A percentile compares a stretch with the other conserved stretches of the same genome.
Conservation (phyloP, 768 basidiomycete genomes). For the Suillus alpinus region DNA sequence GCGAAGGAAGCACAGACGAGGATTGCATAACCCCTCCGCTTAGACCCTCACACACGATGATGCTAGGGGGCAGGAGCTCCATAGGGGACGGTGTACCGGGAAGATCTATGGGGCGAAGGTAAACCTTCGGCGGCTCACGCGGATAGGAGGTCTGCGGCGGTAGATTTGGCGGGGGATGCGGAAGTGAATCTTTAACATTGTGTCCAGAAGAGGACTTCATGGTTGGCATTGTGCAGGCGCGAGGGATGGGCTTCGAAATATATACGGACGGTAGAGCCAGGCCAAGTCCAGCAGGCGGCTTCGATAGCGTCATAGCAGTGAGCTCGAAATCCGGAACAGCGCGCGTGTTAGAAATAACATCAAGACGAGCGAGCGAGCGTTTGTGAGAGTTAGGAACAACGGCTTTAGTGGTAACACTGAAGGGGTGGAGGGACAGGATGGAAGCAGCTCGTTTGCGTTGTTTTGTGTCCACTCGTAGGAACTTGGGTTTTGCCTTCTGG, state of each 20-base stretch:
- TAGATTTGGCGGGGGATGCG: not conserved
- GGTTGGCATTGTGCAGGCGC: slow-evolving; percentile 19
- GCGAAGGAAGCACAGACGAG: not conserved
- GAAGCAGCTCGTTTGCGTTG: slow-evolving; percentile 25
- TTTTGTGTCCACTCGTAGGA: slow-evolving; percentile 24
- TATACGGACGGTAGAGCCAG: slow-evolving; percentile 26
- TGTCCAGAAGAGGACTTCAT: not conserved
- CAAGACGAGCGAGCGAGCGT: not conserved
- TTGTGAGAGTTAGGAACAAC: not conserved
- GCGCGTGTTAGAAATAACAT: not conserved
- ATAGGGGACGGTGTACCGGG: slow-evolving; percentile 18
- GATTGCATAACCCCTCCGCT: not conserved
- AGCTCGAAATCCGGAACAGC: slow-evolving; percentile 11
- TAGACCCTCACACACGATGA: not conserved
- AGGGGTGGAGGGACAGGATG: slow-evolving; percentile 16
- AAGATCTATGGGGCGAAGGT: not conserved
- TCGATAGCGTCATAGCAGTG: slow-evolving; percentile 3
- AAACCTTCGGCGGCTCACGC: not conserved
- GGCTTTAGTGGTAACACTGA: not conserved
- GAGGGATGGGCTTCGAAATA: slow-evolving; percentile 6
- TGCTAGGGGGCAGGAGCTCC: slow-evolving; percentile 11
- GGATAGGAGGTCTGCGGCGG: not conserved
- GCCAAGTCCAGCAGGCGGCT: slow-evolving; percentile 20
- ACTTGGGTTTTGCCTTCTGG: slow-evolving; percentile 9
- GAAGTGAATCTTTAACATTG: slow-evolving; percentile 4